These are phyloP conservation scores for Clonostachys solani DNA, from an alignment of 2,329 filamentous ascomycete species.

Conservation along the genomic window DNA sequence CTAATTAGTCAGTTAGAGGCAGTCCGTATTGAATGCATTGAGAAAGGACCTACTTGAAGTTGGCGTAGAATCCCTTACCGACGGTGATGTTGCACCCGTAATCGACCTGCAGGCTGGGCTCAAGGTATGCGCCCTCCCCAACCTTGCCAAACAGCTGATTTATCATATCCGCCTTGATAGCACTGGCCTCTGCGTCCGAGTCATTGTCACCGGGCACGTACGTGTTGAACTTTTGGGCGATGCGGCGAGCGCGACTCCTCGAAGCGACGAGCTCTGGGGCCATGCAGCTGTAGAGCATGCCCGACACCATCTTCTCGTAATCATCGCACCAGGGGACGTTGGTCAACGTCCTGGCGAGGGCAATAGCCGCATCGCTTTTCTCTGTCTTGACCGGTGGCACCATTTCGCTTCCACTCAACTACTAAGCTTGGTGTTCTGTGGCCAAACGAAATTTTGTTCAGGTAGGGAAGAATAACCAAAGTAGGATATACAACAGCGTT, in stretches of 20 bases:
- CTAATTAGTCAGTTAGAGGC: slow-evolving; percentile 14
- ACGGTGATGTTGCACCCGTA: slow-evolving; percentile 59
- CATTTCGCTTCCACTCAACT: no score
- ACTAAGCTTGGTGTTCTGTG: no score
- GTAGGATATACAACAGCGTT: no score
- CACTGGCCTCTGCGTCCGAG: slow-evolving; percentile 37
- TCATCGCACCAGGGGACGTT: slow-evolving; percentile 54
- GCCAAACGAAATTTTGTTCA: no score
- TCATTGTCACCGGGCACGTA: slow-evolving; percentile 37
- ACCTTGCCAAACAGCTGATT: slow-evolving; percentile 41
- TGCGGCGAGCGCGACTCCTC: slow-evolving; percentile 48
- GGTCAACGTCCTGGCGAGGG: slow-evolving; percentile 38
- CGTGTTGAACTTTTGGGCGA: slow-evolving; percentile 55
- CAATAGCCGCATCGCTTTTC: slow-evolving; percentile 36
- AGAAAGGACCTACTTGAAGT: slow-evolving; percentile 29
- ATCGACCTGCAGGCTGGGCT: slow-evolving; percentile 55
- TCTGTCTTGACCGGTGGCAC: slow-evolving; percentile 2
- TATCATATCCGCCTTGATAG: slow-evolving; percentile 27
- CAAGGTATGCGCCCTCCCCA: slow-evolving; percentile 48
- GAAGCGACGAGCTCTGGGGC: slow-evolving; percentile 41
- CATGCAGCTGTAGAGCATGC: slow-evolving; percentile 51
- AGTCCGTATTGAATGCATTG: neutral
- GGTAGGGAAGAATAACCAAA: no score
- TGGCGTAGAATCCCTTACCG: slow-evolving; percentile 53
- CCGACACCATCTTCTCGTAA: slow-evolving; percentile 62